Evolutionary conservation across 345 rosid species (phyloP).

Genomic region (Ceriops decandra): DNA sequence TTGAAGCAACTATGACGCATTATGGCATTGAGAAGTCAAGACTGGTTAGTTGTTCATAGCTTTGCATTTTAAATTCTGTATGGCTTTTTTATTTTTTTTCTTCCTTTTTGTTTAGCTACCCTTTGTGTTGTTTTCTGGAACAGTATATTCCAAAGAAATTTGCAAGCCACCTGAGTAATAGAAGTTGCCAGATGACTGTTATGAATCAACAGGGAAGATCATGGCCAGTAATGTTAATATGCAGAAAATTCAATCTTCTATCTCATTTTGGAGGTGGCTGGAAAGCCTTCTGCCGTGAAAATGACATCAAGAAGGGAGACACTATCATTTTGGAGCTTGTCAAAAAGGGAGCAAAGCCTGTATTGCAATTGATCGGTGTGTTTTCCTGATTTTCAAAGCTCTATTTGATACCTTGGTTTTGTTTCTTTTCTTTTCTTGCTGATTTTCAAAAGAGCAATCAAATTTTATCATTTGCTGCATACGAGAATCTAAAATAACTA

Average conservation of each 20-base stretch:
- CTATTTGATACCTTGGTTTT: background rate
- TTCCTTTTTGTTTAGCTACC: too few relatives aligned
- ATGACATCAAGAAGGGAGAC: slow-evolving; percentile 10
- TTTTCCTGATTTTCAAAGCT: background rate
- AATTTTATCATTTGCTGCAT: too few relatives aligned
- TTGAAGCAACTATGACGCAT: background rate
- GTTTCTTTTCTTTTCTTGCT: background rate
- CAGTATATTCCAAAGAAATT: slow-evolving; percentile 11
- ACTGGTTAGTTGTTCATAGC: slow-evolving; percentile 2
- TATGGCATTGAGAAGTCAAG: background rate
- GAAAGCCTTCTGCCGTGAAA: background rate
- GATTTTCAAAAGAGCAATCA: background rate
- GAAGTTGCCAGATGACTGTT: slow-evolving; percentile 5
- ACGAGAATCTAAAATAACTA: too few relatives aligned
- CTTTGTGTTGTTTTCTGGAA: background rate
- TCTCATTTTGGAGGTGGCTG: slow-evolving; percentile 12
- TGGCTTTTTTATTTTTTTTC: background rate
- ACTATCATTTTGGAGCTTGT: slow-evolving; percentile 10
- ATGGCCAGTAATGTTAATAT: slow-evolving; percentile 11
- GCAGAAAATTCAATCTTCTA: background rate
- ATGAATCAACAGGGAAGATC: slow-evolving; percentile 9
- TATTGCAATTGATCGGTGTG: slow-evolving; percentile 7
- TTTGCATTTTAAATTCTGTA: background rate
- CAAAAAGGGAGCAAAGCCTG: slow-evolving; percentile 2
- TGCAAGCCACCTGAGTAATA: background rate